Conservation (phyloP, 2,329 filamentous ascomycete genomes). For the Talaromyces sp. region DNA sequence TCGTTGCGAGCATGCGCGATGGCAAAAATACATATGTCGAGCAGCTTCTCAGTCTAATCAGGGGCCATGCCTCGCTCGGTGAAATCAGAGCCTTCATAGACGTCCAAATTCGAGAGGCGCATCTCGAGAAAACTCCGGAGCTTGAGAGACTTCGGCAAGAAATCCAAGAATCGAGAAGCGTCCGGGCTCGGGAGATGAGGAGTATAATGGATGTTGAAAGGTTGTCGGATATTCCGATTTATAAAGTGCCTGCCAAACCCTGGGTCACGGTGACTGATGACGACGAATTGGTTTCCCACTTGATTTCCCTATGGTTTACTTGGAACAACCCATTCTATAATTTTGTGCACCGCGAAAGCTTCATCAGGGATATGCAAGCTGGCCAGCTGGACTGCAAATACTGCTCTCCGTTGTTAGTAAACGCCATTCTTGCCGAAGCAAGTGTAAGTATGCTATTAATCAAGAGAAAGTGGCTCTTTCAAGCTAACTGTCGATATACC, state of each 20-base stretch:
- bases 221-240: slow-evolving; percentile 35
- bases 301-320: slow-evolving; percentile 88
- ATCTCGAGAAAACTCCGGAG: slow-evolving; percentile 24
- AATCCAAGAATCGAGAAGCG: slow-evolving; percentile 20
- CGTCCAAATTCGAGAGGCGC: slow-evolving; percentile 21
- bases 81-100: slow-evolving; percentile 28
- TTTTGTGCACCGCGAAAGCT: slow-evolving; percentile 77
- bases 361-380: slow-evolving; percentile 51
- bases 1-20: slow-evolving; percentile 26
- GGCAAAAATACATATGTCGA: slow-evolving; percentile 20
- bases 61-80: slow-evolving; percentile 26
- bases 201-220: slow-evolving; percentile 40
- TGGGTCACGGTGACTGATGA: slow-evolving; percentile 83
- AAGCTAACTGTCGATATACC: neutral
- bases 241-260: slow-evolving; percentile 42
- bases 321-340: slow-evolving; percentile 88
- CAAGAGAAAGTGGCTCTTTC: neutral
- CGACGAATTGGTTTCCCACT: slow-evolving; percentile 68
- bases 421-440: slow-evolving; percentile 70
- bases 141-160: slow-evolving; percentile 21
- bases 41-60: slow-evolving; percentile 27
- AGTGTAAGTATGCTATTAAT: slow-evolving; percentile 29
- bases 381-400: slow-evolving; percentile 57
- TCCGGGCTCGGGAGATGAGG: slow-evolving; percentile 20
- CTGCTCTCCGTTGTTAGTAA: slow-evolving; percentile 83